Base-by-base conservation (phyloP, 164 flowering plant genomes). In the Brasenia schreberi region DNA sequence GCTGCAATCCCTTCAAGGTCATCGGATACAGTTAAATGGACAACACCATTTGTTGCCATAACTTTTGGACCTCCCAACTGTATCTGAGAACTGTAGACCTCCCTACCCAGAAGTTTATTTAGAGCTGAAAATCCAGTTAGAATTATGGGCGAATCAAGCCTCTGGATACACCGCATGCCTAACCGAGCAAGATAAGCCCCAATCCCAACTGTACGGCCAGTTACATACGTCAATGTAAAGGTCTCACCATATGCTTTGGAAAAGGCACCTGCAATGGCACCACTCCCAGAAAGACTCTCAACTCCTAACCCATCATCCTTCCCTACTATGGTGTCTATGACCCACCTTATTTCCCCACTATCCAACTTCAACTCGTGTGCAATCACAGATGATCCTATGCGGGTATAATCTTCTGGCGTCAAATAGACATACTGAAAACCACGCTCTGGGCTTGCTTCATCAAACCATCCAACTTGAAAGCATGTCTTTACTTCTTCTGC, bases 61-160 rank as follows among this genome's bases (percentile, higher is more conserved):
- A 95, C 87, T 77, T 95, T 95, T 44, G 99, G 99, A 27, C 99
- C 99, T 63, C 99, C 99, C 64, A 95, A 96, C 79, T 95, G 99
- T 97, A 95, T 95, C 72, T 95, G 99, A 45, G 99, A 95, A 78
- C 99, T 95, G 73, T 95, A 95, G 27, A 95, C 99, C 77, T 95
- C 99, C 69, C 99, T 76, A 11, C 99, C 99, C 43, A 95, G 88
- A 75, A 95, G 92, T 74, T 95, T 95, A 81, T 95, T 95, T 63
- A 95, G 67, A 18, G 99, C 95, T 49, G 99, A 92, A 75, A 88
- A 95, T 64, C 99, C 99, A 5, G 99, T 95, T 43, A 95, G 81
- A 75, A 95, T 95, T 19, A 95, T 95, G 18, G 99, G 98, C 73
- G 92, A 97, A 77, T 95, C 99, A 65, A 95, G 92, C 78, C 99